Evolutionary conservation across 1,284 basidiomycete species (phyloP), one percentile per base, ranked within the genome.

Genomic region (Peniophora sp.): DNA sequence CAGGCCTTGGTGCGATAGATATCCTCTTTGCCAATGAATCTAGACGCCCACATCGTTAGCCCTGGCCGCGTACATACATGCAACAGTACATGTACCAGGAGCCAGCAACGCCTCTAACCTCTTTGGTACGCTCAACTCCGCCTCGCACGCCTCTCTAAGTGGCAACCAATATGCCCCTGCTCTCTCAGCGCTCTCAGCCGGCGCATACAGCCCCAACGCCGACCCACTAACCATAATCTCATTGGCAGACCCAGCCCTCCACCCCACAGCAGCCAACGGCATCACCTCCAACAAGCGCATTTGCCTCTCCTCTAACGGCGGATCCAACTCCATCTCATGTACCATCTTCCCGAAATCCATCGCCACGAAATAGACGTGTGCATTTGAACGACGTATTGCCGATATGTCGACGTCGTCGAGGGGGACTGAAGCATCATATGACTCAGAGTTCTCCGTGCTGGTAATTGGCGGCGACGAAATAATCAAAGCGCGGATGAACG

Each of bases 121-220:
- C 5, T 32, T 12, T 12, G 6, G 5, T 12, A 32, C 27, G 12
- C 12, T 12, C 27, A 32, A 12, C 27, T 32, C 27, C 27, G 27
- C 27, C 27, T 32, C 27, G 12, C 27, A 32, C 27, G 27, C 27
- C 27, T 32, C 27, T 12, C 27, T 32, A 12, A 32, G 27, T n/a
- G n/a, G n/a, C 27, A 32, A 85, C 83, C 87, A 90, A 66, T 90
- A 90, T 3, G 86, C 81, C 55, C 86, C 78, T n/a, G n/a, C n/a
- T n/a, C n/a, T n/a, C n/a, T n/a, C n/a, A 0, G 83, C 70, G 39
- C 71, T 75, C 60, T 92, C 89, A 39, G 83, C 75, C 0, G 70
- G 63, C 8, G 77, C 71, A 58, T 92, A 90, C 8, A 93, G 65
- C 44, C 87, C 83, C 23, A 91, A 69, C 61, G 91, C 87, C 56